Percentiles rank a stretch among this genome's conserved stretches.
These are phyloP conservation scores for Neopestalotiopsis rosae DNA, from an alignment of 2,329 filamentous ascomycete genomes.

Conservation along the genomic window DNA sequence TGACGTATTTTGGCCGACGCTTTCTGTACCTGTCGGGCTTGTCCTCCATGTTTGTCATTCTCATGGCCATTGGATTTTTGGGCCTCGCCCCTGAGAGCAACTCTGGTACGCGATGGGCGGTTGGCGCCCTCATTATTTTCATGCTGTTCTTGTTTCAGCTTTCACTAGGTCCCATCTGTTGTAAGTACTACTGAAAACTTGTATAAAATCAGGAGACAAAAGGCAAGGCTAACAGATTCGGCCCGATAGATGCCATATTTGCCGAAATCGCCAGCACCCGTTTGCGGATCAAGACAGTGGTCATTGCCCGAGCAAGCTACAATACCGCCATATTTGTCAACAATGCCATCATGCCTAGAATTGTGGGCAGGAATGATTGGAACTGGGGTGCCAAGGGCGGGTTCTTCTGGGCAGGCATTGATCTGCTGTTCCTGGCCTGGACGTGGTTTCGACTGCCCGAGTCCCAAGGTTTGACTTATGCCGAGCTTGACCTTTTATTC, in stretches of 20 bases:
- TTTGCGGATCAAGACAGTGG: constrained; percentile 17
- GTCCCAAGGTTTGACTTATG: constrained; percentile 15
- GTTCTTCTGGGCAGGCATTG: constrained; percentile 20
- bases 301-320: constrained; percentile 19
- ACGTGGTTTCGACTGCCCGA: constrained; percentile 20
- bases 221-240: too few species aligned
- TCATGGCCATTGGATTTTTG: constrained; percentile 17
- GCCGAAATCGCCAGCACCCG: constrained; percentile 20
- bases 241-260: constrained; percentile 4
- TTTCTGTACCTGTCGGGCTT: constrained; percentile 13
- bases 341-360: constrained; percentile 20
- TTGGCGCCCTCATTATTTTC: constrained; percentile 20
- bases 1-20: constrained; percentile 18
- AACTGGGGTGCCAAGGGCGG: constrained; percentile 19
- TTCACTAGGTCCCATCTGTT: constrained; percentile 18
- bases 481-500: constrained; percentile 20
- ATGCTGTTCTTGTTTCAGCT: constrained; percentile 21
- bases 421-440: constrained; percentile 17
- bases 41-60: constrained; percentile 10
- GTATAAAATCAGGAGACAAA: too few species aligned
- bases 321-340: constrained; percentile 15
- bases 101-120: constrained; percentile 17
- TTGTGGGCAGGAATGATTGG: constrained; percentile 18
- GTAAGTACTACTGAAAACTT: too few species aligned
- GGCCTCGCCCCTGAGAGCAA: constrained; percentile 17